Evolutionary conservation across 1,284 basidiomycete species (phyloP).

Genomic region (Fomitopsis pinicola): DNA sequence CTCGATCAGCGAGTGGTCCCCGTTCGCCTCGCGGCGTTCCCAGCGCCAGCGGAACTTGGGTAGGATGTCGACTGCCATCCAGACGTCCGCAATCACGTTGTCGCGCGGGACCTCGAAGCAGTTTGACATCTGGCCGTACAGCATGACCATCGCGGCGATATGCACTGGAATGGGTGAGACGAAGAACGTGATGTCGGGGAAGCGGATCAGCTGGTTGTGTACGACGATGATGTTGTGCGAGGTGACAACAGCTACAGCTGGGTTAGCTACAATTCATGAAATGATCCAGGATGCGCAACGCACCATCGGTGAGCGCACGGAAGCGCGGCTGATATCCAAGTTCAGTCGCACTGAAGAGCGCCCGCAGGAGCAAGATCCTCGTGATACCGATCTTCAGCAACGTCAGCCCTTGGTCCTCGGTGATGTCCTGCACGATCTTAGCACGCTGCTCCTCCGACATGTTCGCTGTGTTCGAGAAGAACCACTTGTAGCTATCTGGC

Average conservation of each 20-base stretch:
- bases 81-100: conserved; percentile 72
- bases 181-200: conserved; percentile 80
- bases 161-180: conserved; percentile 81
- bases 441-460: conserved; percentile 62
- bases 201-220: conserved; percentile 74
- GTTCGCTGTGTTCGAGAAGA: conserved; percentile 68
- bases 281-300: conserved; percentile 18
- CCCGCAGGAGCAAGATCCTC: conserved; percentile 70
- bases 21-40: conserved; percentile 74
- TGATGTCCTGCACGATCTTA: conserved; percentile 66
- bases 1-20: conserved; percentile 75
- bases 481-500: conserved; percentile 64
- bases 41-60: conserved; percentile 83
- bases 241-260: conserved; percentile 61
- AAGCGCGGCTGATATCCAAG: conserved; percentile 58
- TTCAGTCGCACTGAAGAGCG: conserved; percentile 70
- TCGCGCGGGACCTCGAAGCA: conserved; percentile 59
- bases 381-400: conserved; percentile 76
- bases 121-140: conserved; percentile 77
- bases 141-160: conserved; percentile 82
- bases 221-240: conserved; percentile 81
- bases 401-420: conserved; percentile 74
- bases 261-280: conserved; percentile 1
- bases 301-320: conserved; percentile 72
- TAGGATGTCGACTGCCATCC: conserved; percentile 79